phyloP scores from a whole-genome alignment of 2,329 filamentous ascomycete species.

The Ophiostoma piceae region DNA sequence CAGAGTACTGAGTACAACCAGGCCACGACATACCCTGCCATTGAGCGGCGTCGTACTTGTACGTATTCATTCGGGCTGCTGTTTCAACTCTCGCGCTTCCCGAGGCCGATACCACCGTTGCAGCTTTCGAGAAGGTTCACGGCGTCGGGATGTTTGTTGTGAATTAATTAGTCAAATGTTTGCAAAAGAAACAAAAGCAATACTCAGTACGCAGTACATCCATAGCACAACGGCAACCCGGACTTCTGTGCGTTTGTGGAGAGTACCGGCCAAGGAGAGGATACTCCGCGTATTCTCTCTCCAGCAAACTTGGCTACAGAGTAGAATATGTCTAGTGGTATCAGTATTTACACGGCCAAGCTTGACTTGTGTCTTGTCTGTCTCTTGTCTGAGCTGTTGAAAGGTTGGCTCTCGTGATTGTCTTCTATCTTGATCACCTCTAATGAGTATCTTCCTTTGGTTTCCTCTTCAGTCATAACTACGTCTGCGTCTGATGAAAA shows the following conservation, averaged over 20 bases:
- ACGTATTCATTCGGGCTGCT: neutral
- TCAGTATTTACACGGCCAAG: neutral
- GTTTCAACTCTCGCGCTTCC: neutral
- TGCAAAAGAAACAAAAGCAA: neutral
- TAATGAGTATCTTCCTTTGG: neutral
- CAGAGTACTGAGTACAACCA: neutral
- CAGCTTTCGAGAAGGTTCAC: neutral
- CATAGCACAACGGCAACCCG: neutral
- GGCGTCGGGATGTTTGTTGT: no score
- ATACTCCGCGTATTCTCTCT: neutral
- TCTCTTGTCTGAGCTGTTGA: neutral
- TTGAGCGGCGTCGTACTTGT: neutral
- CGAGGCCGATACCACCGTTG: neutral
- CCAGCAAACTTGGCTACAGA: neutral
- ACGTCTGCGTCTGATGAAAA: slow-evolving; percentile 1
- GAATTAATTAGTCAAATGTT: no score
- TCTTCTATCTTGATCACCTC: neutral
- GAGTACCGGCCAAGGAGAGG: neutral
- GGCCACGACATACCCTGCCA: neutral
- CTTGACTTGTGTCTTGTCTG: neutral
- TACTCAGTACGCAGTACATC: no score
- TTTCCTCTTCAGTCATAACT: neutral
- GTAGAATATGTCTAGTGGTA: neutral
- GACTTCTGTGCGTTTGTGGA: neutral
- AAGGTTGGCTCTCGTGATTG: neutral